phyloP scores from a whole-genome alignment of 768 basidiomycete genomes.

The Suillus paluster region DNA sequence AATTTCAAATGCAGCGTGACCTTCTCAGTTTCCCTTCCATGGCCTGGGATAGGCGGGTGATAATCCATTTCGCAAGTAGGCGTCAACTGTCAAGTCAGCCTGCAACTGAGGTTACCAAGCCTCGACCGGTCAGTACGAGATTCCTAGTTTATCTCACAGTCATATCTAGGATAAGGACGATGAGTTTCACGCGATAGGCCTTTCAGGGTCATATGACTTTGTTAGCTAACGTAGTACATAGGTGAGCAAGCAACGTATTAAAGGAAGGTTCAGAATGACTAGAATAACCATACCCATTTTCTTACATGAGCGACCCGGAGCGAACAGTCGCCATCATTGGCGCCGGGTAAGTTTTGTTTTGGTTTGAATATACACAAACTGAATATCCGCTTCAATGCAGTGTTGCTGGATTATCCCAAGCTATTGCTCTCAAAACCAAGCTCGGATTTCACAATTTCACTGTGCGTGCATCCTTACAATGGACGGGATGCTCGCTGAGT shows the following conservation, averaged over 20 bases:
- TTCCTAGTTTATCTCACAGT: constrained; percentile 10
- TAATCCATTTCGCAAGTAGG: not conserved
- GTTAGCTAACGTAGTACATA: not conserved
- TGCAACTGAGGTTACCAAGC: no score
- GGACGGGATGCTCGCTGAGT: not conserved
- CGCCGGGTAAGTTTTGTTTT: constrained; percentile 19
- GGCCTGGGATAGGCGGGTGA: not conserved
- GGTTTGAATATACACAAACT: not conserved
- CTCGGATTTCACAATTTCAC: constrained; percentile 44
- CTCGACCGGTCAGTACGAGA: no score
- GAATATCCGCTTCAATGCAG: constrained; percentile 28
- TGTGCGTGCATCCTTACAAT: constrained; percentile 27
- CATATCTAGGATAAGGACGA: not conserved
- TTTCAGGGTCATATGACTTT: not conserved
- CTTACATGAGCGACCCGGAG: constrained; percentile 1
- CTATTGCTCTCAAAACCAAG: constrained; percentile 45
- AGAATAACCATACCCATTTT: not conserved
- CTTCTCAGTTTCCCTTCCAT: no score
- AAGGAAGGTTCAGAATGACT: not conserved
- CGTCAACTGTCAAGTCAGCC: not conserved
- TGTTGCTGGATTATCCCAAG: constrained; percentile 46
- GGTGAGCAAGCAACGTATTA: not conserved
- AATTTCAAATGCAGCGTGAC: no score
- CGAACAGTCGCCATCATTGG: constrained; percentile 26
- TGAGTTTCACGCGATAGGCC: not conserved